Conservation (phyloP, 768 basidiomycete species). For the Collybiopsis confluens region DNA sequence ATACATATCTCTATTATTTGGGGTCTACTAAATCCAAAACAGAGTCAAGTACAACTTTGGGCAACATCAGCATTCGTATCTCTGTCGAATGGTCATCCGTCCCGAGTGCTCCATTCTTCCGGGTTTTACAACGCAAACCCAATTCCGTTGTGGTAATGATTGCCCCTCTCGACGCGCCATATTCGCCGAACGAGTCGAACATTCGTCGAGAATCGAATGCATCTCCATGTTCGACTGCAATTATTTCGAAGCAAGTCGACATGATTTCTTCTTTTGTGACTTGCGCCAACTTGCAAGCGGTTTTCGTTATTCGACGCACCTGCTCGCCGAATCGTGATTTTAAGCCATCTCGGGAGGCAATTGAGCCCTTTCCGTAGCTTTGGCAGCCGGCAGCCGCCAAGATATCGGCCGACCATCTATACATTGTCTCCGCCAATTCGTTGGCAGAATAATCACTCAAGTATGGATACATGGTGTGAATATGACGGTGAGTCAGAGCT, state of each 20-base stretch:
- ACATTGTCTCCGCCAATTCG: conserved; percentile 70
- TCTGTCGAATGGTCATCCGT: conserved; percentile 42
- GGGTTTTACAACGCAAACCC: conserved; percentile 62
- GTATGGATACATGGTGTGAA: conserved; percentile 63
- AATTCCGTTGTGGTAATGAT: conserved; percentile 71
- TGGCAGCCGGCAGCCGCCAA: conserved; percentile 60
- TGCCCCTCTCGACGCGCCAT: conserved; percentile 42
- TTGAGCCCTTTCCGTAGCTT: conserved; percentile 30
- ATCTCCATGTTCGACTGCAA: conserved; percentile 52
- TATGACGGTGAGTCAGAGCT: conserved; percentile 64
- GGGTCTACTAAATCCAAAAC: conserved; percentile 49
- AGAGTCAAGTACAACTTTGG: conserved; percentile 78
- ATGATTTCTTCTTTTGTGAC: conserved; percentile 72
- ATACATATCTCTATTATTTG: conserved; percentile 1
- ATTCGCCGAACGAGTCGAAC: conserved; percentile 62
- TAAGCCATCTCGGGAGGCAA: conserved; percentile 34
- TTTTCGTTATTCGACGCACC: conserved; percentile 60
- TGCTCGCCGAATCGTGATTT: conserved; percentile 53
- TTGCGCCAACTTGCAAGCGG: conserved; percentile 58
- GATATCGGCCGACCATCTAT: conserved; percentile 68
- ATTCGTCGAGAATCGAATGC: conserved; percentile 47
- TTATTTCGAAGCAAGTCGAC: conserved; percentile 70
- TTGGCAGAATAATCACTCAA: conserved; percentile 62
- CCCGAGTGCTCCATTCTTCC: conserved; percentile 25
- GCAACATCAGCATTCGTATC: conserved; percentile 55